phyloP scores from a whole-genome alignment of 768 basidiomycete genomes.

The Ephemerocybe angulata region DNA sequence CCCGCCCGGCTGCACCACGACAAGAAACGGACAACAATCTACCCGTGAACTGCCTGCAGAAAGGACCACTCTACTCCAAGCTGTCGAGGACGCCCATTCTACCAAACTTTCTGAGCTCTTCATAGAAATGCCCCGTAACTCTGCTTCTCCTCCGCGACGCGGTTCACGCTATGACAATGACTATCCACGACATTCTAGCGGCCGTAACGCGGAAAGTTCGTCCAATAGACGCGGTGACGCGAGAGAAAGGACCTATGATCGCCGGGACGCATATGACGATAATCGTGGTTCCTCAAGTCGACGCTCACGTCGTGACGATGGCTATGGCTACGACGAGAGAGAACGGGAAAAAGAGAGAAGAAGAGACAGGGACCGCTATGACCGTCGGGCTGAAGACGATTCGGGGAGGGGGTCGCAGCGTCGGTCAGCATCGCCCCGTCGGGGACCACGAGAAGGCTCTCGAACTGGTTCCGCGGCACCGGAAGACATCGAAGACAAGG shows the following conservation, averaged over 20 bases:
- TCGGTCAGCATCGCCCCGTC: conserved; percentile 65
- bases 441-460: conserved; percentile 32
- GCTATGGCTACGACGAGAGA: conserved; percentile 29
- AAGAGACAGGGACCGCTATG: conserved; percentile 43
- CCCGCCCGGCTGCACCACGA: too few relatives aligned
- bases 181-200: conserved; percentile 3
- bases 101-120: too few relatives aligned
- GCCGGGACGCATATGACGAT: neutral
- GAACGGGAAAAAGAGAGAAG: conserved; percentile 41
- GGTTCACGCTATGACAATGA: conserved; percentile 17
- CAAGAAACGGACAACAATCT: too few relatives aligned
- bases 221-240: neutral
- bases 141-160: conserved; percentile 16
- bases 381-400: conserved; percentile 19
- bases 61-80: too few relatives aligned
- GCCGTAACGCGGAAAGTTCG: neutral
- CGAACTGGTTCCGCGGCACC: conserved; percentile 45
- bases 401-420: conserved; percentile 24
- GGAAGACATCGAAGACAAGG: conserved; percentile 36
- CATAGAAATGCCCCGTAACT: conserved; percentile 16
- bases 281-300: conserved; percentile 4
- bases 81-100: too few relatives aligned
- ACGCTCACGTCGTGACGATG: neutral
- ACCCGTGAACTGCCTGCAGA: too few relatives aligned
- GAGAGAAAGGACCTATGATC: conserved; percentile 1